phyloP scores from a whole-genome alignment of 1,284 basidiomycete species.

The Leccinum griseonigrum region DNA sequence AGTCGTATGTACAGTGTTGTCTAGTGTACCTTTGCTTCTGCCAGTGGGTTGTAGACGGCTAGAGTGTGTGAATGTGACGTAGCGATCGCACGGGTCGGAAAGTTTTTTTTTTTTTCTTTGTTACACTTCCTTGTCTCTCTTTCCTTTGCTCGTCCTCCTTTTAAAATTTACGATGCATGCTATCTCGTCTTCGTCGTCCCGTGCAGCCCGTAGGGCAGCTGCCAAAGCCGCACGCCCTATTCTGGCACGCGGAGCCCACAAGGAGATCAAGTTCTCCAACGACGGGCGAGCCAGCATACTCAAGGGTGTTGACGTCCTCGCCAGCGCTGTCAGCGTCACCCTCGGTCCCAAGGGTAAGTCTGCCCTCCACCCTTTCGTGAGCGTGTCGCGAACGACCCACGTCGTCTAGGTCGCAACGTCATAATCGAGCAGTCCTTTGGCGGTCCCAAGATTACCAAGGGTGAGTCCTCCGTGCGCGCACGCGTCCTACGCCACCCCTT shows the following conservation, averaged over 20 bases:
- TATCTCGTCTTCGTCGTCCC: conserved; percentile 39
- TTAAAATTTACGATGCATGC: conserved; percentile 21
- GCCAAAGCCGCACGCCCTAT: conserved; percentile 40
- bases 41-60: too few species aligned
- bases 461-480: conserved; percentile 37
- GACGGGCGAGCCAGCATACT: conserved; percentile 93
- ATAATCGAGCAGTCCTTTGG: conserved; percentile 99
- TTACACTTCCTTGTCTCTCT: too few species aligned
- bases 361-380: conserved; percentile 7
- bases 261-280: conserved; percentile 97
- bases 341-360: conserved; percentile 88
- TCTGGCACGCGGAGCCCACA: conserved; percentile 76
- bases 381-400: background rate
- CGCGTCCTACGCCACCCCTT: background rate
- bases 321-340: conserved; percentile 93
- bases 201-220: conserved; percentile 48
- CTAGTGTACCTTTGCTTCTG: too few species aligned
- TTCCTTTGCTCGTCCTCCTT: background rate
- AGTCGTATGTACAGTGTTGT: background rate
- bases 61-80: background rate
- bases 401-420: conserved; percentile 80
- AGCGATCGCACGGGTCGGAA: background rate
- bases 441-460: conserved; percentile 98
- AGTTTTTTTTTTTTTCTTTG: conserved; percentile 19
- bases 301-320: conserved; percentile 93